Base-by-base conservation (phyloP, 1,139 yeast species). In the Zygosaccharomyces pseudobailii region DNA sequence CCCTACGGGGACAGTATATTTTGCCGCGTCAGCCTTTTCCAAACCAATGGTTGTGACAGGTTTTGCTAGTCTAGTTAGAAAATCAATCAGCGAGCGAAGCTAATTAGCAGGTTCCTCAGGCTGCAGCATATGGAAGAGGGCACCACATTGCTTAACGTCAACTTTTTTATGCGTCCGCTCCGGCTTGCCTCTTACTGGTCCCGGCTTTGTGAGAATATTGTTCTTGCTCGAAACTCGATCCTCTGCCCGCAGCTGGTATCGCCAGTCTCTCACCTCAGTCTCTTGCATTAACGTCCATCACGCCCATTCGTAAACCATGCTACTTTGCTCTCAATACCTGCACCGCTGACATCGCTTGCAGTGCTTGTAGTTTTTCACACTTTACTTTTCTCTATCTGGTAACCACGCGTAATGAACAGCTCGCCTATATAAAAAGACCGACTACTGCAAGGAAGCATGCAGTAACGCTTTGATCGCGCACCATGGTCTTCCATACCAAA, bases 331-430 rank as follows among this genome's bases (percentile, higher is more conserved):
- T n/a, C 30, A 4, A 24, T 4, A 9, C 30, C 13, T 10, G 25
- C 27, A 35, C 10, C 9, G n/a, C 38, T 35, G 19, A 19, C 38
- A 35, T n/a, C 23, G 27, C 21, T 20, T n/a, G 38, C 38, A 35
- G 27, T 30, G 10, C 33, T 30, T 30, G 33, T n/a, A 30, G 21
- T 27, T 20, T 9, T 32, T 28, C 24, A 31, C 9, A 28, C 25
- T 38, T 38, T 38, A 38, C 27, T 32, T 38, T 38, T 38, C 41
- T 38, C 24, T 6, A 27, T 38, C 32, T 22, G 41, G 41, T 32
- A 38, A 38, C 21, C 41, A 28, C 41, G 41, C 41, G 41, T 38
- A 38, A 27, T 28, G 33, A 28, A 23, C 25, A 38, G 19, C 24
- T 5, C 22, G 32, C 23, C 33, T 27, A 32, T 38, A 38, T 38